Base-by-base conservation (phyloP, 768 basidiomycete species). In the Boletus rubroflammeus region DNA sequence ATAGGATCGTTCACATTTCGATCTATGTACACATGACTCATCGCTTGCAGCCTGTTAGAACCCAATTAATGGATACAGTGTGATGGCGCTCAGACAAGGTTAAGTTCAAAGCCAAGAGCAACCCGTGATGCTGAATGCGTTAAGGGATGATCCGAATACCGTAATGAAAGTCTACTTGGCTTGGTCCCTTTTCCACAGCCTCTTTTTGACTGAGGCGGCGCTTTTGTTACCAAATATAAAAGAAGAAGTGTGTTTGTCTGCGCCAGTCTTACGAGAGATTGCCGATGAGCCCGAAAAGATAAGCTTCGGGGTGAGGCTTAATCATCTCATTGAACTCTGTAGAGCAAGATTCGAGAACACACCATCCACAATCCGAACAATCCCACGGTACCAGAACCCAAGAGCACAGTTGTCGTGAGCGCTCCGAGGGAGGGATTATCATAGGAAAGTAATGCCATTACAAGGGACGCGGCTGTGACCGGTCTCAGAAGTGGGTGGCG, bases 201-300 rank as follows among this genome's bases (percentile, higher is more conserved):
- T 84, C 72, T 85, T 87, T 67, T 79, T 79, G 23, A 72, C 72
- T 8, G 83, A 85, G 3, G 86, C 85, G 17, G 85, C 80, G 43
- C 72, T 72, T 60, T 79, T 86, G 74, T 90, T 93, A 3, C 86
- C 82, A 65, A 93, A 93, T 21, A 91, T 73, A 68, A 92, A 91
- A 5, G 83, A 65, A 15, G 88, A 90, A 5, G 89, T 93, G 57
- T 81, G 82, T 63, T 91, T 91, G 72, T 91, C 88, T 19, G 88
- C 85, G 17, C 90, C 90, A 6, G 89, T 91, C 60, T 81, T 86
- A 65, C 80, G 82, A 31, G 88, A 90, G 44, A 80, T 67, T 36
- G 72, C 65, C 25, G 76, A 74, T 13, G 85, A 76, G 25, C 78
- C 77, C 38, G 81, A 78, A 63, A 91, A 89, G 47, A 83, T 63